phyloP scores from a whole-genome alignment of 106 monocot species.

The Acanthochlamys bracteata region DNA sequence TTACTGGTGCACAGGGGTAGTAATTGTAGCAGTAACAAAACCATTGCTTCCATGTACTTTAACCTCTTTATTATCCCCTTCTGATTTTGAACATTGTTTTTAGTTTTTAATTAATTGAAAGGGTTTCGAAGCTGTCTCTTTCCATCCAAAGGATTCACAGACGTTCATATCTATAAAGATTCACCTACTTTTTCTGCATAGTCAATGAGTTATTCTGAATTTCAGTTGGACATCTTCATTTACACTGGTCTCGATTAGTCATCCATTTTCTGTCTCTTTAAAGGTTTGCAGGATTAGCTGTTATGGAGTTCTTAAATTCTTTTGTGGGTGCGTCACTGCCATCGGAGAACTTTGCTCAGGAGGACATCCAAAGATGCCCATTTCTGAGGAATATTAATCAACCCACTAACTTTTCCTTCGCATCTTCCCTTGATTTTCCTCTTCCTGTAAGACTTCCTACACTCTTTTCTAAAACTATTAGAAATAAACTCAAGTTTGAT shows the following conservation, averaged over 20 bases:
- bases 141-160: too few species aligned
- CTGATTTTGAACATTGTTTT: too few species aligned
- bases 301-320: conserved; percentile 16
- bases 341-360: conserved; percentile 14
- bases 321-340: conserved; percentile 15
- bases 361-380: conserved; percentile 32
- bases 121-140: too few species aligned
- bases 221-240: not conserved
- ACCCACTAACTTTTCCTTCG: conserved; percentile 38
- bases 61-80: too few species aligned
- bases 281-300: not conserved
- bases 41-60: too few species aligned
- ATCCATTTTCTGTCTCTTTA: not conserved
- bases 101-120: too few species aligned
- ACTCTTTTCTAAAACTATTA: not conserved
- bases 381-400: conserved; percentile 50
- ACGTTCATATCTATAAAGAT: too few species aligned
- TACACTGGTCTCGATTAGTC: not conserved
- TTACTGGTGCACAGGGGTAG: too few species aligned
- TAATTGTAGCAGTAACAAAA: too few species aligned
- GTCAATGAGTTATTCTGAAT: too few species aligned
- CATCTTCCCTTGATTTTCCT: conserved; percentile 21
- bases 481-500: too few species aligned
- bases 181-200: too few species aligned
- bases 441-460: conserved; percentile 15